A percentile compares a stretch with the other conserved stretches of the same genome.
These are phyloP conservation scores for Trypanosoma theileri DNA, from an alignment of 208 protist species.

Conservation along the genomic window DNA sequence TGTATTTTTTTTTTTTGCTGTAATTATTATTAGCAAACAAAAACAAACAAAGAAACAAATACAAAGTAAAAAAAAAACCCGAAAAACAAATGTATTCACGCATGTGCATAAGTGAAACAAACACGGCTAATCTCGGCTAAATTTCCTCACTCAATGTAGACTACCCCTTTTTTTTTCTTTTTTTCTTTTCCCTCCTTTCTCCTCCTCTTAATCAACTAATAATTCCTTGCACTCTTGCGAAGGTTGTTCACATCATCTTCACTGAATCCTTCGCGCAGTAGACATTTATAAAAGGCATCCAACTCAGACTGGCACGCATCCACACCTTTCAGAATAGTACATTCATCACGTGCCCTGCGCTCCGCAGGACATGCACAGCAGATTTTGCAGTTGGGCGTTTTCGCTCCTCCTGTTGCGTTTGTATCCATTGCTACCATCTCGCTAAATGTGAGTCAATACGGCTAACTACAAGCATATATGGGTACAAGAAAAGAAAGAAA, in stretches of 20 bases:
- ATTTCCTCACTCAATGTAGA: background rate
- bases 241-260: conserved; percentile 59
- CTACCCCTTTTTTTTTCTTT: background rate
- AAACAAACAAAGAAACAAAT: too few species aligned
- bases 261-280: conserved; percentile 74
- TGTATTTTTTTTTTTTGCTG: background rate
- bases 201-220: conserved; percentile 23
- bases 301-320: conserved; percentile 69
- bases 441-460: too few species aligned
- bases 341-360: conserved; percentile 75
- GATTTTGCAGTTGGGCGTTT: conserved; percentile 74
- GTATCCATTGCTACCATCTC: background rate
- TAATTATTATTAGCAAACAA: too few species aligned
- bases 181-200: background rate
- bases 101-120: too few species aligned
- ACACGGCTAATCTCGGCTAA: too few species aligned
- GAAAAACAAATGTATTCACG: too few species aligned
- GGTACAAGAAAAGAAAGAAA: too few species aligned
- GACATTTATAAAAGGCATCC: conserved; percentile 69
- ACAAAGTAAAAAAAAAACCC: too few species aligned
- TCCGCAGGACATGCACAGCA: conserved; percentile 84
- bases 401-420: background rate
- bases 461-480: too few species aligned
- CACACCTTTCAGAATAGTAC: conserved; percentile 61
- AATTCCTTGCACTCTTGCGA: conserved; percentile 42